A percentile compares a stretch with the other conserved stretches of the same genome.
These are phyloP conservation scores for Spergularia marina DNA, from an alignment of 148 eudicot species.

Conservation along the genomic window DNA sequence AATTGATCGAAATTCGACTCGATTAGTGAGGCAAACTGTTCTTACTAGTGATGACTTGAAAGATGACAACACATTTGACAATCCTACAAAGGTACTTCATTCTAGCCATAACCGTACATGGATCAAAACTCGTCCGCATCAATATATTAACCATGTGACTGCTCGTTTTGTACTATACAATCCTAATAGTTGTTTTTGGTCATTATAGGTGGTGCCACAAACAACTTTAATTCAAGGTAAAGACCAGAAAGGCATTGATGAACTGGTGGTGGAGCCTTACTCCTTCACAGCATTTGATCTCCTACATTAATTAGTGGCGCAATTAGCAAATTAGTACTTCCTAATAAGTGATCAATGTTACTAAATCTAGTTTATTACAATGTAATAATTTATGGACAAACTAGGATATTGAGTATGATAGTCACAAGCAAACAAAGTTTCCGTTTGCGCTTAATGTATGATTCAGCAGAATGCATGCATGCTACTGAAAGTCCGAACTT, in stretches of 20 bases:
- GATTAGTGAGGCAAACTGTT: slow-evolving; percentile 37
- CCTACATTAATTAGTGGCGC: background rate
- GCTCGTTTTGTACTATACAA: background rate
- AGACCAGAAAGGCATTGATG: slow-evolving; percentile 11
- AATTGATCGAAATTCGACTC: slow-evolving; percentile 28
- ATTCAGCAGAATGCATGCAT: too few species aligned
- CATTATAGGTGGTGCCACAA: slow-evolving; percentile 34
- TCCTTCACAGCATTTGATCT: slow-evolving; percentile 40
- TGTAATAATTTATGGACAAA: too few species aligned
- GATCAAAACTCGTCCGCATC: background rate
- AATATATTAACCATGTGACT: background rate
- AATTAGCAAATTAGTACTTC: too few species aligned
- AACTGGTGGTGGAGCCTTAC: slow-evolving; percentile 26
- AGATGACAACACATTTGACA: slow-evolving; percentile 35
- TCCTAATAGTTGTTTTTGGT: background rate
- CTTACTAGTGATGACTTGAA: slow-evolving; percentile 36
- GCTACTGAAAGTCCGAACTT: too few species aligned
- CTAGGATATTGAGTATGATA: too few species aligned
- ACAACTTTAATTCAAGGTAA: slow-evolving; percentile 13
- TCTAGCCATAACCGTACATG: background rate
- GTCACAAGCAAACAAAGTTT: too few species aligned
- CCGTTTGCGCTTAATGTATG: too few species aligned
- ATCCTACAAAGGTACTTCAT: slow-evolving; percentile 60
- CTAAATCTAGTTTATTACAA: too few species aligned
- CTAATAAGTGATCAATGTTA: too few species aligned